Evolutionary conservation across 441 rosid species (phyloP), one percentile per base, ranked within the genome.

Genomic region (Heliophila coronopifolia): DNA sequence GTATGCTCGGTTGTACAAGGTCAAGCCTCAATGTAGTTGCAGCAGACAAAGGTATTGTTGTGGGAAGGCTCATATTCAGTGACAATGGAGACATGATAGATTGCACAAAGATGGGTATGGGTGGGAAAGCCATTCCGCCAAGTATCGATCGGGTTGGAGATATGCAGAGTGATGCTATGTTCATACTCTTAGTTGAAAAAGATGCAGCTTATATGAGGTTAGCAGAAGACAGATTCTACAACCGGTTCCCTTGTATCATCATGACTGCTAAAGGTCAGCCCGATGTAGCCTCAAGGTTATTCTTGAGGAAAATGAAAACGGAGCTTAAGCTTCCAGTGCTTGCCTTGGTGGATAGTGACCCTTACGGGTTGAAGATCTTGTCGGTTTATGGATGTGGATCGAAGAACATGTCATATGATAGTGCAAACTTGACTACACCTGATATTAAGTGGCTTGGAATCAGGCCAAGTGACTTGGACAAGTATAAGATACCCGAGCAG

Each of bases 381-480:
- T 91, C 98, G 0, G 94, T 91, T n/a, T 92, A 87, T 26, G 96
- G 96, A 0, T 92, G 98, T 42, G 98, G 98, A 4, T 91, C 98
- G 4, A 92, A 92, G 85, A 92, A 92, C 41, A 92, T 92, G 98
- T 92, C 98, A 0, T 92, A 87, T 13, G 98, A 92, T 34, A 92
- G 94, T 54, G 94, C 83, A 0, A 92, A 92, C 47, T 64, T 92
- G 86, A 92, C 98, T 5, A 92, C 96, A 1, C 96, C 94, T 0
- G 96, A 91, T 72, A 91, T 91, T 1, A 91, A 91, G 69, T 91
- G 98, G 96, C 51, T 91, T 47, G 98, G 98, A 52, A 71, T 87
- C 19, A 73, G 98, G 75, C 98, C 96, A 0, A 83, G 94, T 53
- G 96, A 91, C 69, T 55, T 91, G 78, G 94, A 84, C 36, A 90